Evolutionary conservation across 2,329 filamentous ascomycete genomes (phyloP), one percentile per base, ranked within the genome.

Genomic region (Phaeosphaeria sp.): DNA sequence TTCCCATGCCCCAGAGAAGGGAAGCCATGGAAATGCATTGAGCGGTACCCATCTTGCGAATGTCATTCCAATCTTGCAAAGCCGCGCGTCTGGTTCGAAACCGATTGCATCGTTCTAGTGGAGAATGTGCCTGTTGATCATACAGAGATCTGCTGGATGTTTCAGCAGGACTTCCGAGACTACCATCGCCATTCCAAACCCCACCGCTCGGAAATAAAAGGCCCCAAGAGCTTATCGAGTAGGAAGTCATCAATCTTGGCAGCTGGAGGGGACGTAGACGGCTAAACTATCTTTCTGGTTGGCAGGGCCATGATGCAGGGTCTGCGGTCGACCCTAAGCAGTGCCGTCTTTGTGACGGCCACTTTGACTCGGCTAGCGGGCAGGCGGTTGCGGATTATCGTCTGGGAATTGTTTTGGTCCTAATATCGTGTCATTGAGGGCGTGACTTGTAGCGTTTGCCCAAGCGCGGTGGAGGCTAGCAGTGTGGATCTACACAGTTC

Each of bases 41-140:
- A 46, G 11, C 27, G 18, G 20, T 20, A 17, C 30, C 27, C 47
- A 41, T 48, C 30, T 48, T 55, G 42, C 39, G 57, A 22, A 55
- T 56, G 53, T 33, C 41, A 52, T 56, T 54, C 30, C 50, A 48
- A 63, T 58, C 44, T 52, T 21, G 51, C 46, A 66, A 62, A 62
- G 66, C 68, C 67, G 63, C 62, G 63, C 57, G 55, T 62, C 52
- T 66, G 63, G 66, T 60, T 68, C 54, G 49, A 54, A 25, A 50
- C 50, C 21, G 56, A 58, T 59, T 59, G 33, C 50, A 60, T 53
- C 56, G 54, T 63, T 54, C 56, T 63, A 51, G 62, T 55, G 58
- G 61, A 62, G 63, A 63, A 64, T 55, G 63, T 63, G 50, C 50
- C 49, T 59, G 67, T 62, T 61, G 66, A 72, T 72, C 65, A 50